These are phyloP conservation scores for Penicillium polonicum DNA, from an alignment of 2,329 filamentous ascomycete species.

Conservation along the genomic window DNA sequence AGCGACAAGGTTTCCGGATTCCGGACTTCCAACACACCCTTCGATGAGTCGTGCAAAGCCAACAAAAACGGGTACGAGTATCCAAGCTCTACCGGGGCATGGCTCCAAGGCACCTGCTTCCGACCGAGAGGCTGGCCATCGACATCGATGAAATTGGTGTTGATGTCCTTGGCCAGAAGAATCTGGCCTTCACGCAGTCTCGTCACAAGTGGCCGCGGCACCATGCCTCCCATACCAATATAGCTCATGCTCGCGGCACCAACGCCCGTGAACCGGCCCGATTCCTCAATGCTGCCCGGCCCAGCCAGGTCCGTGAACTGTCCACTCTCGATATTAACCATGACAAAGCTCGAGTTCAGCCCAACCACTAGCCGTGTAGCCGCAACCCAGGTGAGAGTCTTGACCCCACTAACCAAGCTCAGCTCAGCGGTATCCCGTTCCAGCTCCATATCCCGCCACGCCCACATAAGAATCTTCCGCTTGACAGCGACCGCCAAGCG, in stretches of 20 bases:
- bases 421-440: slow-evolving; percentile 71
- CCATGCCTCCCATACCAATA: slow-evolving; percentile 89
- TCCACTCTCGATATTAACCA: slow-evolving; percentile 78
- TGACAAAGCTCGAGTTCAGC: slow-evolving; percentile 85
- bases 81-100: slow-evolving; percentile 83
- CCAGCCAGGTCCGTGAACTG: slow-evolving; percentile 76
- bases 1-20: slow-evolving; percentile 91
- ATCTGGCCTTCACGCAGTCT: slow-evolving; percentile 80
- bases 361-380: slow-evolving; percentile 85
- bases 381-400: slow-evolving; percentile 86
- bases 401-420: slow-evolving; percentile 75
- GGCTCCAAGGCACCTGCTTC: slow-evolving; percentile 86
- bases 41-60: slow-evolving; percentile 76
- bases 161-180: slow-evolving; percentile 94
- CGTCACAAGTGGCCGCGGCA: slow-evolving; percentile 84
- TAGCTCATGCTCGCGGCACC: slow-evolving; percentile 90
- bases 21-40: slow-evolving; percentile 82
- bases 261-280: slow-evolving; percentile 76
- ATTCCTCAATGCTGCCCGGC: slow-evolving; percentile 69
- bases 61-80: slow-evolving; percentile 97
- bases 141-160: slow-evolving; percentile 85
- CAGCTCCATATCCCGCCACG: slow-evolving; percentile 93
- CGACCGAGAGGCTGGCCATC: slow-evolving; percentile 79
- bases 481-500: slow-evolving; percentile 90
- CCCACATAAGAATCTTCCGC: slow-evolving; percentile 84